Base-by-base conservation (phyloP, 2,329 filamentous ascomycete species). In the Botrytis deweyae region DNA sequence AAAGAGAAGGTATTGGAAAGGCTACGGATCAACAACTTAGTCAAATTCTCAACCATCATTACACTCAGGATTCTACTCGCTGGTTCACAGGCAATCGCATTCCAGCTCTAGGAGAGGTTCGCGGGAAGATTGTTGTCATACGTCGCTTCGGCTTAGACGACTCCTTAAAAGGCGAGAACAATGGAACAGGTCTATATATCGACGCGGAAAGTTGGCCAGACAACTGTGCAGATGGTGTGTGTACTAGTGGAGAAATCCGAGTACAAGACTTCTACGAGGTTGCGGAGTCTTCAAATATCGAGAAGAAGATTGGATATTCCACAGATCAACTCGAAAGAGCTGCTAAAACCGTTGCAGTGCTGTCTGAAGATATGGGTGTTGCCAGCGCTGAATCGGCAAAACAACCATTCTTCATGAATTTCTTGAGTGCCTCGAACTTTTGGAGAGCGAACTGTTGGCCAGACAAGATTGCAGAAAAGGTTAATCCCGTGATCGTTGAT, bases 191-290 rank as follows among this genome's bases (percentile, higher is more conserved):
- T 66, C 89, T 85, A 83, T 89, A 87, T 62, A 86, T 92, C 65
- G 89, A 92, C 80, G 89, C 86, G 36, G 86, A 88, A 76, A 81
- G 82, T 68, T 98, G 95, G 95, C 93, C 93, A 0, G 92, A 98
- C 83, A 98, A 98, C 83, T 93, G 93, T 76, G 90, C 92, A 46
- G 90, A 97, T 80, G 91, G 92, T 73, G 86, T 86, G 49, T 89
- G 89, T 67, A 88, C 88, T 14, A 90, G 90, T 78, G 94, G 93
- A 5, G 86, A 90, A 76, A 89, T 98, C 74, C 91, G 93, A 77
- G 91, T 98, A 61, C 96, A 98, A 84, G 96, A 98, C 84, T 98
- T 95, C 83, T 98, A 97, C 86, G 94, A 97, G 80, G 90, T 99
- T 49, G 84, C 91, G 64, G 89, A 94, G 82, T 90, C 88, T 36